A percentile compares a stretch with the other conserved stretches of the same genome.
phyloP scores from a whole-genome alignment of 1,284 basidiomycete species.

The Apiotrichum mycotoxinovorans region DNA sequence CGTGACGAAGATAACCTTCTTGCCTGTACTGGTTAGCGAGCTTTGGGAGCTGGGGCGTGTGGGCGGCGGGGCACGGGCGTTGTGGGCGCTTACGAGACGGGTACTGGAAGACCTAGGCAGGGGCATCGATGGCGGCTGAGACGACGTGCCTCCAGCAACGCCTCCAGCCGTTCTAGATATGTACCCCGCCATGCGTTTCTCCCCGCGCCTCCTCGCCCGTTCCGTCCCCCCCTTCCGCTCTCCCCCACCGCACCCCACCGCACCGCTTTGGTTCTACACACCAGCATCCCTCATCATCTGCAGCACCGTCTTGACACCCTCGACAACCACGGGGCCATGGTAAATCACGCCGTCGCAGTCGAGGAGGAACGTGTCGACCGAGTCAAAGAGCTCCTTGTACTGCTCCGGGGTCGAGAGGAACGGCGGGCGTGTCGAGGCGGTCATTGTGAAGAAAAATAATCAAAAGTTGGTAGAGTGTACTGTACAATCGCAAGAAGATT shows the following conservation, averaged over 20 bases:
- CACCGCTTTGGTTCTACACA: conserved; percentile 17
- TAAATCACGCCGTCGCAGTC: conserved; percentile 97
- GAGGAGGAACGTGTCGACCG: conserved; percentile 88
- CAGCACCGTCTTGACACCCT: conserved; percentile 71
- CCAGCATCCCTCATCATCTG: conserved; percentile 56
- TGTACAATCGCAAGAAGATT: too few relatives aligned
- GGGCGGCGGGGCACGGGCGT: too few relatives aligned
- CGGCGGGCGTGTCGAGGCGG: conserved; percentile 28
- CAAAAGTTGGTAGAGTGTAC: too few relatives aligned
- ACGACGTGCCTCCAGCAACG: too few relatives aligned
- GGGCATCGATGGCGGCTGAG: too few relatives aligned
- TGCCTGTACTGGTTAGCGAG: conserved; percentile 56
- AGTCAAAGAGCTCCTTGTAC: conserved; percentile 56
- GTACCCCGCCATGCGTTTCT: too few relatives aligned
- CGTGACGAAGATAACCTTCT: conserved; percentile 89
- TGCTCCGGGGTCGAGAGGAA: conserved; percentile 36
- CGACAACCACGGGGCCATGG: conserved; percentile 76
- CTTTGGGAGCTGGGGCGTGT: too few relatives aligned
- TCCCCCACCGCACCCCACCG: neutral
- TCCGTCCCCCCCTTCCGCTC: neutral
- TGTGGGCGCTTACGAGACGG: too few relatives aligned
- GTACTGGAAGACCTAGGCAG: too few relatives aligned
- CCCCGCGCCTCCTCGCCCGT: neutral
- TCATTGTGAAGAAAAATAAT: neutral
- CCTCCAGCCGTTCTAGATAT: too few relatives aligned